Evolutionary conservation across 192 early-diverging fungal species (phyloP), one percentile per base, ranked within the genome.

Genomic region (Martensiomyces pterosporus): DNA sequence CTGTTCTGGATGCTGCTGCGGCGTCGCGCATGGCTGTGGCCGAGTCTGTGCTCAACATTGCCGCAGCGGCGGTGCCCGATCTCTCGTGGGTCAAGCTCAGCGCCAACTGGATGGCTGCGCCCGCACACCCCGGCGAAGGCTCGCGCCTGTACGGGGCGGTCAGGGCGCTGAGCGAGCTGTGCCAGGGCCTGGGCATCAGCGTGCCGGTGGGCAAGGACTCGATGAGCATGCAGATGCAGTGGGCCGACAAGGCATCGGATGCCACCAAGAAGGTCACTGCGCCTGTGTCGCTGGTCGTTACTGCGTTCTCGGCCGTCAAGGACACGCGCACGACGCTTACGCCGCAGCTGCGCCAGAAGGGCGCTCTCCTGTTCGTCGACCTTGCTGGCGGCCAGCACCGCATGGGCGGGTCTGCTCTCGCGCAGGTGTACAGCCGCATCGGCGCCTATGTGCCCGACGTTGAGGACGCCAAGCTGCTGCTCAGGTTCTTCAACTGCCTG

Each of bases 201-300:
- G 89, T 99, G 47, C 97, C 97, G 5, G 97, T 99, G 15, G 97
- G 97, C 46, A 99, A 99, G 80, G 97, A 99, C 76, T 97, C 94
- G 8, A 94, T 98, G 94, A 93, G 90, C 32, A 99, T 99, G 97
- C 92, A 94, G 78, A 89, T 93, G 76, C 85, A 85, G 55, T 97
- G 93, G 92, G 56, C 40, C 26, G 57, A 66, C 6, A 53, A 79
- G 40, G 52, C n/a, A n/a, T 8, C 55, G n/a, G 53, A 47, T 13
- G 54, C 54, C 35, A 64, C 51, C 5, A 52, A 73, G 29, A 73
- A 75, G 19, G 90, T 97, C 15, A 94, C 89, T 3, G 87, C 94
- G 7, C 97, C 97, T 0, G 63, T 99, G 40, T 85, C 92, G 42
- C 76, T 97, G 27, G 89, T 90, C 54, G 87, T 99, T 38, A 98